These are phyloP conservation scores for Penicillium sp. DNA, from an alignment of 2,329 filamentous ascomycete species.

Conservation along the genomic window DNA sequence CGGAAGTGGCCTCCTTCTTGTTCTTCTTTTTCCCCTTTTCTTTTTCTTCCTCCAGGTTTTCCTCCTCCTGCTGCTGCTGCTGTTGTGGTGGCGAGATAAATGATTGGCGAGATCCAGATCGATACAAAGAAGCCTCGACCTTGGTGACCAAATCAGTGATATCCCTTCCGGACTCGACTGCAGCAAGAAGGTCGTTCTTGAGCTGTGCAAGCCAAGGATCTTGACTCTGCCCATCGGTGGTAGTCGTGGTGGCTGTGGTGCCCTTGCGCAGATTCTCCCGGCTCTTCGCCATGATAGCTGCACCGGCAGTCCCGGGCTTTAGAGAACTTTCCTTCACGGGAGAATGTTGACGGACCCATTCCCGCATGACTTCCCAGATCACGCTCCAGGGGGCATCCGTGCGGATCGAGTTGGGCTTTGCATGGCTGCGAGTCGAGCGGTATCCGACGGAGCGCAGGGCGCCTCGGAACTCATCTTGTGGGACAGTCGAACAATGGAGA, in stretches of 20 bases:
- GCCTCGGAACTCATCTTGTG: constrained; percentile 72
- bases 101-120: constrained; percentile 24
- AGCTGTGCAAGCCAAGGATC: constrained; percentile 28
- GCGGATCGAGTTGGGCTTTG: constrained; percentile 82
- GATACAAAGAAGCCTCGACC: constrained; percentile 42
- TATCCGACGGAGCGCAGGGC: constrained; percentile 78
- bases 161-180: constrained; percentile 30
- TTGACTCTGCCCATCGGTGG: constrained; percentile 12
- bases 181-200: constrained; percentile 33
- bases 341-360: constrained; percentile 77
- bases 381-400: constrained; percentile 87
- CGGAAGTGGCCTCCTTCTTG: no score
- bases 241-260: not conserved
- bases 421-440: constrained; percentile 76
- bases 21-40: no score
- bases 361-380: constrained; percentile 88
- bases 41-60: no score
- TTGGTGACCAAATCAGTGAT: constrained; percentile 36
- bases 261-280: constrained; percentile 29
- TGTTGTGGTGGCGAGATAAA: not conserved
- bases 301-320: constrained; percentile 64
- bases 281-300: constrained; percentile 56
- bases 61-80: no score
- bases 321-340: constrained; percentile 70
- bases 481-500: constrained; percentile 71